Percentiles rank a stretch among this genome's conserved stretches.
Conservation (phyloP, 176 grass and related monocot species). For the Juncus effusus region DNA sequence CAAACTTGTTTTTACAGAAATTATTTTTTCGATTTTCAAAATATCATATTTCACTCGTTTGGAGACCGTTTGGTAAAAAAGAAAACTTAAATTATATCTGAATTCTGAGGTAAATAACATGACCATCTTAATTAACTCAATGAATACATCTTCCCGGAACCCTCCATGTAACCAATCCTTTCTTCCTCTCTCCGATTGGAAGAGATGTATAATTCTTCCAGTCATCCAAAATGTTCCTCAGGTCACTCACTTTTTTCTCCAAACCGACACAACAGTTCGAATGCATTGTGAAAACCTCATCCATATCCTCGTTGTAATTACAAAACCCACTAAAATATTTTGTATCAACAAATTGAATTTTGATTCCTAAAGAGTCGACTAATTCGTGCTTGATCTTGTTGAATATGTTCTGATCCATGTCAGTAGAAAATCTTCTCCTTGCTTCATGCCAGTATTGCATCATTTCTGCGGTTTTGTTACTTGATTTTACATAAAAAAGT, state of each 20-base stretch:
- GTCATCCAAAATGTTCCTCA: constrained; percentile 24
- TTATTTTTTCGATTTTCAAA: no score
- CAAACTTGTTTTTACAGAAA: no score
- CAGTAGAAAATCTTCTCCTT: constrained; percentile 1
- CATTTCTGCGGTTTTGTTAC: constrained; percentile 13
- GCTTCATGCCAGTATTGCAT: constrained; percentile 36
- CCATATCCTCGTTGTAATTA: constrained; percentile 38
- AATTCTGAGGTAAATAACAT: no score
- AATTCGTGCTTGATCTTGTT: constrained; percentile 37
- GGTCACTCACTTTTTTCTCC: constrained; percentile 24
- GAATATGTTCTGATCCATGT: constrained; percentile 37
- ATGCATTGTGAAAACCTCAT: constrained; percentile 35
- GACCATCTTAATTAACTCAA: background rate
- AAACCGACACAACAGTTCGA: constrained; percentile 22
- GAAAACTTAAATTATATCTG: no score
- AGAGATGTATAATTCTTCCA: constrained; percentile 21
- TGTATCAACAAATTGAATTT: constrained; percentile 37
- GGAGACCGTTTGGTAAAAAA: no score
- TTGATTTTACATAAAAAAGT: constrained; percentile 37
- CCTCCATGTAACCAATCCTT: constrained; percentile 14
- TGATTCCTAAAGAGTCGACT: background rate
- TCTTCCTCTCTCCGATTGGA: constrained; percentile 1
- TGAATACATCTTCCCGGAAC: constrained; percentile 18
- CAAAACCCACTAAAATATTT: constrained; percentile 43
- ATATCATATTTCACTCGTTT: no score